These are phyloP conservation scores for Hericium coralloides DNA, from an alignment of 768 basidiomycete genomes.

Conservation along the genomic window DNA sequence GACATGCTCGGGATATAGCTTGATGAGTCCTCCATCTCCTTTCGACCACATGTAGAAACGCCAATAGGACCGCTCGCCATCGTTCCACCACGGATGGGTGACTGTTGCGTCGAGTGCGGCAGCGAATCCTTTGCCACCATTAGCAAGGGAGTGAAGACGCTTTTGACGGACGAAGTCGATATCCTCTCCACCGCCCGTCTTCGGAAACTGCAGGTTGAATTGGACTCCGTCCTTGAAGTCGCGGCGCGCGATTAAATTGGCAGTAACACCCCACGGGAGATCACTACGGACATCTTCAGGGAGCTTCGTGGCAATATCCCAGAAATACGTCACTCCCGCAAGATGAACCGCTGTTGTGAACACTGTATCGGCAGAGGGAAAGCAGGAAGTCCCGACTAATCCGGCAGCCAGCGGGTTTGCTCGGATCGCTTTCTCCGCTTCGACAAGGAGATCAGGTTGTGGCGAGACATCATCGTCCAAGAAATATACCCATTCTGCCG, in stretches of 20 bases:
- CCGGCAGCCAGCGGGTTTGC: slow-evolving; percentile 38
- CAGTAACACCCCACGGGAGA: slow-evolving; percentile 53
- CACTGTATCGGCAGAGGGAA: slow-evolving; percentile 38
- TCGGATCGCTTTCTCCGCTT: slow-evolving; percentile 40
- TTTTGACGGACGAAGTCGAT: slow-evolving; percentile 50
- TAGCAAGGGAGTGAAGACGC: slow-evolving; percentile 26
- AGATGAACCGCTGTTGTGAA: slow-evolving; percentile 48
- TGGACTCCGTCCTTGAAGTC: slow-evolving; percentile 34
- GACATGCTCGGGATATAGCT: slow-evolving; percentile 35
- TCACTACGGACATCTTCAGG: slow-evolving; percentile 25
- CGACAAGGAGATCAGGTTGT: slow-evolving; percentile 30
- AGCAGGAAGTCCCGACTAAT: slow-evolving; percentile 42
- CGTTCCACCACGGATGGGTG: slow-evolving; percentile 51
- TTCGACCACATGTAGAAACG: slow-evolving; percentile 52
- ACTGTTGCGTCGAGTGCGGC: slow-evolving; percentile 41
- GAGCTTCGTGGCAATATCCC: slow-evolving; percentile 49
- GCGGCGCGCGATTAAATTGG: slow-evolving; percentile 45
- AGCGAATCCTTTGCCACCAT: slow-evolving; percentile 32
- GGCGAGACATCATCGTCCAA: slow-evolving; percentile 53
- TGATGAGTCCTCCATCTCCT: slow-evolving; percentile 45
- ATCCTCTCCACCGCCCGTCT: slow-evolving; percentile 58
- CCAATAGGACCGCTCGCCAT: slow-evolving; percentile 36
- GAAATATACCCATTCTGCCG: slow-evolving; percentile 50
- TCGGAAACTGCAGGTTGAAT: slow-evolving; percentile 43
- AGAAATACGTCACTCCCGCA: slow-evolving; percentile 51